Evolutionary conservation across 78 protist genomes (phyloP).

Genomic region (Pigoraptor vietnamica): DNA sequence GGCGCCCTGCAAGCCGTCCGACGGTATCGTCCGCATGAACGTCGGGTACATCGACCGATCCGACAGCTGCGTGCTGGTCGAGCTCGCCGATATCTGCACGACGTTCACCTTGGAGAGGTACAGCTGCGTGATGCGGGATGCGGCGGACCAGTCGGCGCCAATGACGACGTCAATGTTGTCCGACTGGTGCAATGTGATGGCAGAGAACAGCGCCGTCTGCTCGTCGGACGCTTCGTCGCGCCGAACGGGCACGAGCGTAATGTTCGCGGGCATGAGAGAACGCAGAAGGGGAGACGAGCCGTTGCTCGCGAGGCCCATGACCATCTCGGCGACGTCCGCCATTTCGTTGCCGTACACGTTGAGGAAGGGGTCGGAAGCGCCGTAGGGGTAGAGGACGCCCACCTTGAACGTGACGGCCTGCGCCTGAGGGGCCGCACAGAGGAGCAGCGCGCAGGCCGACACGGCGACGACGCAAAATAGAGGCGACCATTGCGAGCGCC

Average conservation of each 20-base stretch:
- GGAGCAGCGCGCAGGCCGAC: no score
- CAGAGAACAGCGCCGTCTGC: not conserved
- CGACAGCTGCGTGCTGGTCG: not conserved
- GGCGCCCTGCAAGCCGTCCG: not conserved
- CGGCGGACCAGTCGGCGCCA: not conserved
- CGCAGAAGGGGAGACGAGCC: not conserved
- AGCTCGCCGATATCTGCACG: not conserved
- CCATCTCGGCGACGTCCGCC: not conserved
- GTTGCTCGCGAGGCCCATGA: not conserved
- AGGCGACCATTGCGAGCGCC: no score
- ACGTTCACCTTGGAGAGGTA: not conserved
- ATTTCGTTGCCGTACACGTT: not conserved
- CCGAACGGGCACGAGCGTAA: not conserved
- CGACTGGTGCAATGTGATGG: not conserved
- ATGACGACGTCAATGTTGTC: not conserved
- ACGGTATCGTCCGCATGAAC: not conserved
- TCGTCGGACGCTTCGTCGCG: not conserved
- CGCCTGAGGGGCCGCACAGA: no score
- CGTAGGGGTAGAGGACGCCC: no score
- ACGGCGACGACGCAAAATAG: no score
- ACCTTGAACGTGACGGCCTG: no score
- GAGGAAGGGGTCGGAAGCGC: not conserved
- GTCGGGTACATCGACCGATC: not conserved
- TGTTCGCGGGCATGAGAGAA: not conserved
- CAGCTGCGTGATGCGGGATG: not conserved